Conservation (phyloP, 371 early-diverging fungal species). For the Capniomyces stellatus region DNA sequence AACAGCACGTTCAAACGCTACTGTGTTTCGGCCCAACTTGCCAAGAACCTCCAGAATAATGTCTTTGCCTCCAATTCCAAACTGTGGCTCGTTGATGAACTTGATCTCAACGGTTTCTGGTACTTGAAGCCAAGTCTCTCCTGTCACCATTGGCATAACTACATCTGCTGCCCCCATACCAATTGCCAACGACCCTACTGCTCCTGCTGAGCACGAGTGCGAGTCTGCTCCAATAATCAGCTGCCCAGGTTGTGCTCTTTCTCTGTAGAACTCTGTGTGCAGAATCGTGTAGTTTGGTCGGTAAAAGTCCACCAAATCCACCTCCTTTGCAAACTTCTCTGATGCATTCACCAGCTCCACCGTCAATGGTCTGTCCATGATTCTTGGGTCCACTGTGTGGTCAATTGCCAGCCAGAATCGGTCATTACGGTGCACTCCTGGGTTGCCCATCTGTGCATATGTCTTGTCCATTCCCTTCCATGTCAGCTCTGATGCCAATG, state of each 20-base stretch:
- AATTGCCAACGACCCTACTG: slow-evolving; percentile 54
- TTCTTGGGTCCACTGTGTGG: slow-evolving; percentile 58
- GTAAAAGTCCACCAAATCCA: slow-evolving; percentile 44
- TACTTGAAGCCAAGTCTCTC: slow-evolving; percentile 66
- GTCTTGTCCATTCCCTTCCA: slow-evolving; percentile 79
- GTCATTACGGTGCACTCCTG: slow-evolving; percentile 50
- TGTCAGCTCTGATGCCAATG: slow-evolving; percentile 56
- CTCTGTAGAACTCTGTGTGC: slow-evolving; percentile 63
- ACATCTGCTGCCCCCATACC: slow-evolving; percentile 67
- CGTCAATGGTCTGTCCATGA: slow-evolving; percentile 48
- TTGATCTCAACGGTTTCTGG: slow-evolving; percentile 56
- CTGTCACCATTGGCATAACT: slow-evolving; percentile 61
- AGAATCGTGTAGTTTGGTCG: slow-evolving; percentile 58
- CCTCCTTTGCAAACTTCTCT: slow-evolving; percentile 49
- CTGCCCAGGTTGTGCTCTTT: slow-evolving; percentile 63
- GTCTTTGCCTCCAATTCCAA: slow-evolving; percentile 66
- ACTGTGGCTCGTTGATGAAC: slow-evolving; percentile 44
- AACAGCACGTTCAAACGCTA: slow-evolving; percentile 60
- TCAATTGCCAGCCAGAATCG: slow-evolving; percentile 68
- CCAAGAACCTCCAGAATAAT: slow-evolving; percentile 55
- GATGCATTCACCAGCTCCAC: slow-evolving; percentile 41
- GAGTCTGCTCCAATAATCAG: slow-evolving; percentile 65
- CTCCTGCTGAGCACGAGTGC: slow-evolving; percentile 62
- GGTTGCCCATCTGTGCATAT: slow-evolving; percentile 50
- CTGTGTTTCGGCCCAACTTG: slow-evolving; percentile 59